Evolutionary conservation across 331 rosid genomes (phyloP).

Genomic region (Telfairia occidentalis): DNA sequence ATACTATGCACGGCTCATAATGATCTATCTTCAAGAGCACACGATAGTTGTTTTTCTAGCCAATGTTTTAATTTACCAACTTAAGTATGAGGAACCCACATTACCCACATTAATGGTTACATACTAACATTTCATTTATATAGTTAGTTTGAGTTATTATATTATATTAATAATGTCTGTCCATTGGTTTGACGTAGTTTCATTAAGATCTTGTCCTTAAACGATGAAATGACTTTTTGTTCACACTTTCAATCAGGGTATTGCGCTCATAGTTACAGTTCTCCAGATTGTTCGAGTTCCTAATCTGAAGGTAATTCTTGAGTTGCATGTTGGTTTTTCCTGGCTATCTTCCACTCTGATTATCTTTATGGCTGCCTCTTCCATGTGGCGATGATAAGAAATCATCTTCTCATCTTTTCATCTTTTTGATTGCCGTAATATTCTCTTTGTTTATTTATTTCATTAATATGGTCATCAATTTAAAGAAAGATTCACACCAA

Average conservation of each 20-base stretch:
- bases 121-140: background rate
- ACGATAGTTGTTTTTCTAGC: background rate
- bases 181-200: conserved; percentile 5
- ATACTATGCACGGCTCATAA: background rate
- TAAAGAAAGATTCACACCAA: background rate
- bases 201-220: background rate
- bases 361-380: background rate
- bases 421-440: background rate
- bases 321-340: background rate
- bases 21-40: background rate
- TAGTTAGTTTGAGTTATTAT: background rate
- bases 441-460: background rate
- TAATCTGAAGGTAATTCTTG: conserved; percentile 78
- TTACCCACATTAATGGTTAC: background rate
- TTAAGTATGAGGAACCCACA: background rate
- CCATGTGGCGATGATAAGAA: background rate
- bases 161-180: background rate
- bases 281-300: conserved; percentile 96
- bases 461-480: background rate
- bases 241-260: conserved; percentile 47
- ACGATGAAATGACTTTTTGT: conserved; percentile 11
- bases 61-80: background rate
- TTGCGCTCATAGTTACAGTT: conserved; percentile 83
- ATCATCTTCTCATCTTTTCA: background rate
- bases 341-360: background rate